Evolutionary conservation across 2,329 filamentous ascomycete genomes (phyloP), one percentile per base, ranked within the genome.

Genomic region (Pestalotiopsis sp.): DNA sequence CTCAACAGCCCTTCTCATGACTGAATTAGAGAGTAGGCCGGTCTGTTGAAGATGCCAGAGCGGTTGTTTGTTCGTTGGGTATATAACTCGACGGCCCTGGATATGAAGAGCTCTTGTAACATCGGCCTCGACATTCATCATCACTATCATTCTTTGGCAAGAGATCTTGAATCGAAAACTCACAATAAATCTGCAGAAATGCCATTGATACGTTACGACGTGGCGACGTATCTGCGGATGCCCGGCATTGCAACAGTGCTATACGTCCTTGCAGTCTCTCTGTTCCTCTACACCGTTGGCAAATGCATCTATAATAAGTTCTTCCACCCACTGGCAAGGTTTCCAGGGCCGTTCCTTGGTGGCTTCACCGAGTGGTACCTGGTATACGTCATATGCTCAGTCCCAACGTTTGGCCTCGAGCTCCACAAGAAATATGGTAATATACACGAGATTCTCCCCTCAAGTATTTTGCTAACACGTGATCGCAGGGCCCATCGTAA

Each of bases 361-460:
- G 22, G 56, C 56, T 26, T 58, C 22, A 58, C 56, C 6, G 56
- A 35, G 1, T 58, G 56, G 56, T 58, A 58, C 26, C 56, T 58
- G 22, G 56, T 58, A 11, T 58, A 58, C 22, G 56, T 58, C 14
- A 58, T 58, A 13, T 58, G 56, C 22, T 58, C 38, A 24, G 48
- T 66, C 20, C 55, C 55, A 14, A 66, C 55, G 14, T 59, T 58
- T 22, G 55, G 55, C 17, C 55, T 66, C 35, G 48, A 66, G 64
- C 55, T 39, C 26, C 55, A 66, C 30, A 57, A 57, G 5, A 58
- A 58, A 58, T 66, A 66, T 22, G 64, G 55, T 66, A 66, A 14
- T 4, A 57, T 2, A 3, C 3, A 5, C 20, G 2, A 11, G 52
- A 24, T 11, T 22, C n/a, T 20, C 44, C 6, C 5, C 14, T 3